Base-by-base conservation (phyloP, 208 protist genomes). In the Blastocrithidia nonstop region DNA sequence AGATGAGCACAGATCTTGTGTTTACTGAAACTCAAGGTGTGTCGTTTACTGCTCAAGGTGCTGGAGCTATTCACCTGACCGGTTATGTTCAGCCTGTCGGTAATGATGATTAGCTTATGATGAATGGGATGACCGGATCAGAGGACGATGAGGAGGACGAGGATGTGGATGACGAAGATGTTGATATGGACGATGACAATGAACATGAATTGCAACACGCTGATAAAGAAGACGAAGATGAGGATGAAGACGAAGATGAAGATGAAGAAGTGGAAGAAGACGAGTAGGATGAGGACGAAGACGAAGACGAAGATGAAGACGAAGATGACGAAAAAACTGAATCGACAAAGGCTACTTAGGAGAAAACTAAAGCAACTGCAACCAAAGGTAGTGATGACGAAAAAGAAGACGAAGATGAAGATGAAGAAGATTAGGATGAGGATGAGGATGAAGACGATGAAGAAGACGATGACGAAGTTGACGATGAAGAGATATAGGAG, bases 1-100 rank as follows among this genome's bases (percentile, higher is more conserved):
- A 91, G 63, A 79, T 88, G 57, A 78, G 53, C 60, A 88, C 71
- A 16, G 82, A 91, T 56, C 69, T 91, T 43, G 74, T 91, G 21
- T 77, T 91, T 50, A 88, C 71, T n/a, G 67, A 68, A 57, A 62
- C 57, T n/a, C 81, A 90, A 62, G 52, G 59, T 19, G 66, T 80
- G 41, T 62, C 65, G 45, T 81, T 91, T 45, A 54, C 61, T 13
- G 82, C 77, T 1, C 67, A 73, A 43, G 82, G 82, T 17, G 61
- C 69, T 16, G 82, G 82, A 22, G 62, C 61, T 7, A 49, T 91
- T 25, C 82, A 91, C 64, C 62, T 87, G 15, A 84, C 77, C 22
- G 82, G 82, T 43, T 91, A 91, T 62, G 58, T 85, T 16, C 82
- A 91, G 61, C 82, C 82, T 1, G 69, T 76, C 36, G 77, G 71